Base-by-base conservation (phyloP, 1,284 basidiomycete species). In the Malassezia yamatoensis region DNA sequence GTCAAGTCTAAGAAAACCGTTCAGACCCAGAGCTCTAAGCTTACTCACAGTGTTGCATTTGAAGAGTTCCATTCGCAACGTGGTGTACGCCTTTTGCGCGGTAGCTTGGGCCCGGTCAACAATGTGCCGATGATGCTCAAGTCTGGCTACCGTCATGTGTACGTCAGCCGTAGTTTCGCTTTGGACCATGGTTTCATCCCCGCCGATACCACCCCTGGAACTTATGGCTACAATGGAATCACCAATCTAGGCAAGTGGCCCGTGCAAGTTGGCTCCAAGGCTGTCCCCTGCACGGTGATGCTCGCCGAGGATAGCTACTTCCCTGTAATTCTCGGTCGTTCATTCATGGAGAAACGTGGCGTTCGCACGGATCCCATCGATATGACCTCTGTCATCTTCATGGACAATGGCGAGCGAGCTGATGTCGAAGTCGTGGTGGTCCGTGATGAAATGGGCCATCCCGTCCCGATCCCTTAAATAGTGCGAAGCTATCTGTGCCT, bases 231-330 rank as follows among this genome's bases (percentile, higher is more conserved):
- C 70, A 81, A 83, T 38, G 88, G 88, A 18, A 77, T 77, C 64
- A 76, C 76, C 51, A 87, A 77, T 79, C 68, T 78, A 10, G 73
- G 73, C 63, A 74, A 74, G 62, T 75, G 75, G 75, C 75, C 75
- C 29, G 71, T 76, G 44, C 68, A 80, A 53, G 78, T 81, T 47
- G 80, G 80, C 15, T 67, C 66, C 49, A 77, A 77, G 68, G 78
- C 79, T 2, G 77, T 78, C 3, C 67, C 75, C 7, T 80, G 80
- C 64, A 76, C 77, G 5, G 80, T 80, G 39, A 78, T 80, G 76
- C 75, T 96, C 34, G 87, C 87, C 9, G 93, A 98, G 75, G 91
- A 96, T 76, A 85, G 85, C 20, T 91, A 96, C 75, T 98, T 98
- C 77, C 91, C 96, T 66, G 88, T 96, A 47, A 87, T 96, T 18